Percentiles rank a stretch among this genome's conserved stretches.
Evolutionary conservation across 441 rosid species (phyloP).

Genomic region (Gossypium davidsonii): DNA sequence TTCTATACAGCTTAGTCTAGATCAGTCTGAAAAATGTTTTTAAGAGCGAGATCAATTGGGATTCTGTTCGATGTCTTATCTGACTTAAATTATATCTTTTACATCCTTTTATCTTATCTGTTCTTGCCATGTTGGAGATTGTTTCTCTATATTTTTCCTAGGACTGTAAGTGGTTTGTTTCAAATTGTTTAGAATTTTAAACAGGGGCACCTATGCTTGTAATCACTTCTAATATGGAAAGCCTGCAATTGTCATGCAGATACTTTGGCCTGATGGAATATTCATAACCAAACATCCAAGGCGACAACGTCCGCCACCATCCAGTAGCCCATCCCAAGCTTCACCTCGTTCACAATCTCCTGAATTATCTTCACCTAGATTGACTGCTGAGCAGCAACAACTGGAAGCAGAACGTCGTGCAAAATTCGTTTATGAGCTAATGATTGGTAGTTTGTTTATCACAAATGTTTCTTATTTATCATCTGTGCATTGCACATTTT

Average conservation of each 20-base stretch:
- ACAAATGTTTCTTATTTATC: background rate
- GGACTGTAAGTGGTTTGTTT: too few relatives aligned
- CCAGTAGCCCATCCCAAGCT: conserved; percentile 27
- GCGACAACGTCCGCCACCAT: conserved; percentile 36
- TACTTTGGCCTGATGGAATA: conserved; percentile 98
- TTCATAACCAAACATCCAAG: conserved; percentile 94
- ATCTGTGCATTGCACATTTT: background rate
- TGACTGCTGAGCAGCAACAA: conserved; percentile 54
- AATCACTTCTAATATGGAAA: conserved; percentile 13
- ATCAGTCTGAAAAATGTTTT: background rate
- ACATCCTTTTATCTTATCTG: background rate
- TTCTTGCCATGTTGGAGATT: background rate
- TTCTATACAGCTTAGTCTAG: background rate
- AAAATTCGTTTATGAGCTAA: conserved; percentile 81
- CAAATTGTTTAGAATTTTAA: too few relatives aligned
- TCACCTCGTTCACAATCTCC: conserved; percentile 23
- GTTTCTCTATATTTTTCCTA: background rate
- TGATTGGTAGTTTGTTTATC: conserved; percentile 59
- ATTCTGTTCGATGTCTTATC: background rate
- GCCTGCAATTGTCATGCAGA: conserved; percentile 34
- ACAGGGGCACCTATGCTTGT: conserved; percentile 1
- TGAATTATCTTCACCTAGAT: conserved; percentile 31
- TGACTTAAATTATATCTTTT: background rate
- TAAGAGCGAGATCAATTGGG: background rate
- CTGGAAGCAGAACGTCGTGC: conserved; percentile 78